Base-by-base conservation (phyloP, 805 yeast genomes). In the Teunomyces gatunensis region DNA sequence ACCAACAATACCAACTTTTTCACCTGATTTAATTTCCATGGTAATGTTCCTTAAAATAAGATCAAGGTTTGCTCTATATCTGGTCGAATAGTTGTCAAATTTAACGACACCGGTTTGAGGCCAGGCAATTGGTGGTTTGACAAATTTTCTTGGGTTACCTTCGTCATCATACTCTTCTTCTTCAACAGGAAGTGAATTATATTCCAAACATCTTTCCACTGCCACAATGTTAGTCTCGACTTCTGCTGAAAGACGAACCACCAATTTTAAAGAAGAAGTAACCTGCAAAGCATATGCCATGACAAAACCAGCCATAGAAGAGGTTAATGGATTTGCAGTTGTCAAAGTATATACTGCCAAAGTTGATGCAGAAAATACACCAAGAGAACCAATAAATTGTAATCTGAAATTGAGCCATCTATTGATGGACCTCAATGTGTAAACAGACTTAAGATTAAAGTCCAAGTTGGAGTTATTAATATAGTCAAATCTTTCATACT, bases 91-190 rank as follows among this genome's bases (percentile, higher is more conserved):
- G 46, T 54, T 48, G 17, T 44, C 75, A 60, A 91, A 86, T 46
- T 74, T 73, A 44, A 91, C 78, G 3, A 73, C 77, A 39, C 97
- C 97, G 12, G 69, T 59, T 9, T 70, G 61, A 6, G 97, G 97
- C 96, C 97, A 91, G n/a, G 68, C 55, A 1, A 65, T 60, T 5
- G 73, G 68, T 1, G 85, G 75, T 9, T 83, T 80, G 63, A 97
- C 82, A 61, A 91, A 90, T 48, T 89, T 78, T 2, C 96, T 82
- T 9, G 89, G 80, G 62, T 89, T 89, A 54, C 87, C 65, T 28
- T 79, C 56, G 3, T 4, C 5, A 32, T 42, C 45, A 28, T 11
- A 30, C 17, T 27, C 34, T 23, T 59, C 60, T 41, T 67, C 67
- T 59, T 78, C 84, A 6, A 77, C 65, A 30, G 59, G 60, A 46